phyloP scores from a whole-genome alignment of 2,329 filamentous ascomycete species.

The Zymoseptoria passerinii region DNA sequence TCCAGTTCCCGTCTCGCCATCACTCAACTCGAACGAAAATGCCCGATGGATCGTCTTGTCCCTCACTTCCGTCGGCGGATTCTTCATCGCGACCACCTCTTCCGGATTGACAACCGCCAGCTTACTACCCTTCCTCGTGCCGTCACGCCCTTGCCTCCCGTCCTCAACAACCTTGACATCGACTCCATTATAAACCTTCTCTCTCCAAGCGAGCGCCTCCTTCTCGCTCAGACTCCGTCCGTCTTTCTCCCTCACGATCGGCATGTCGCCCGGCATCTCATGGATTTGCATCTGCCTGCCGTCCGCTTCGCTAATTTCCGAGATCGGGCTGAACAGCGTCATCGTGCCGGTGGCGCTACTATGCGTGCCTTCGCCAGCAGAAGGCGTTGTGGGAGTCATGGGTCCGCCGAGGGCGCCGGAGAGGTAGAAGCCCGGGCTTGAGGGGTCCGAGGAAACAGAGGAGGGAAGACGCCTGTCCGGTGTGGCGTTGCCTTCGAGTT shows the following conservation, averaged over 20 bases:
- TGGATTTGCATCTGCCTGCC: constrained; percentile 28
- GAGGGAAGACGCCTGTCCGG: constrained; percentile 17
- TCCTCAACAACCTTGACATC: constrained; percentile 21
- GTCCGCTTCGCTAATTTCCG: constrained; percentile 21
- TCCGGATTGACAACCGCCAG: constrained; percentile 19
- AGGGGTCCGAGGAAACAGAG: constrained; percentile 3
- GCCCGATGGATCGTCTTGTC: constrained; percentile 11
- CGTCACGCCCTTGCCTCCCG: constrained; percentile 4
- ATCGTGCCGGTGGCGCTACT: constrained; percentile 16
- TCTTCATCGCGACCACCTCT: constrained; percentile 16
- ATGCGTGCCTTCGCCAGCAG: constrained; percentile 22
- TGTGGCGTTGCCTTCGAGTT: constrained; percentile 30
- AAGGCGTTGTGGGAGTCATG: constrained; percentile 13
- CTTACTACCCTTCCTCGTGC: constrained; percentile 5
- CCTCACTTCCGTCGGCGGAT: constrained; percentile 2
- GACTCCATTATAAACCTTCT: constrained; percentile 40
- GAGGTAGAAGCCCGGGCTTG: constrained; percentile 13
- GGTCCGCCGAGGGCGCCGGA: constrained; percentile 9
- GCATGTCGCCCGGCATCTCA: constrained; percentile 50
- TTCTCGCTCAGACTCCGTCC: constrained; percentile 42
- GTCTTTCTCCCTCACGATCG: constrained; percentile 43
- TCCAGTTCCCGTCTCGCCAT: constrained; percentile 5
- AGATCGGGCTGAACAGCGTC: constrained; percentile 18
- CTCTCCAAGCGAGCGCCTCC: constrained; percentile 39
- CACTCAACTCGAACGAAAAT: constrained; percentile 20